Percentiles rank a stretch among this genome's conserved stretches.
These are phyloP conservation scores for Setaria viridis DNA, from an alignment of 202 grass and related monocot genomes.

Conservation along the genomic window DNA sequence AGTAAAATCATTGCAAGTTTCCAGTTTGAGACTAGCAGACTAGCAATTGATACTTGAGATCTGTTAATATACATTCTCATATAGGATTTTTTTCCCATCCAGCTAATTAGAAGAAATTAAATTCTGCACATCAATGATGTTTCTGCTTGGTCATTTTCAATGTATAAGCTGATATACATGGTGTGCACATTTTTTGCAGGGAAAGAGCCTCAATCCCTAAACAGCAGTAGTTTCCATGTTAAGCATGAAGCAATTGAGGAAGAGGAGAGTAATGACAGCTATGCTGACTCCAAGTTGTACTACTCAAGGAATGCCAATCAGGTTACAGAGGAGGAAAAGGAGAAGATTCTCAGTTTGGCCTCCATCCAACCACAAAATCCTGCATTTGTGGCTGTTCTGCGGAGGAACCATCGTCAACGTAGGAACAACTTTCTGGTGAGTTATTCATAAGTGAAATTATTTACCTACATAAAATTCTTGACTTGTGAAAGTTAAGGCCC, in stretches of 20 bases:
- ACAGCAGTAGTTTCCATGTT: conserved; percentile 14
- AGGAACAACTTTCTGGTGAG: conserved; percentile 27
- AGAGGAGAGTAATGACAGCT: conserved; percentile 24
- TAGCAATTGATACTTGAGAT: background rate
- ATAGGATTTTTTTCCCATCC: no score
- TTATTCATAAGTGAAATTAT: background rate
- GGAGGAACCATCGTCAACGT: background rate
- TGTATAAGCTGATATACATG: background rate
- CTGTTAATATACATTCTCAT: background rate
- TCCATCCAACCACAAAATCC: conserved; percentile 19
- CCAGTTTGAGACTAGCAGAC: background rate
- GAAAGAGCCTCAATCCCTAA: conserved; percentile 29
- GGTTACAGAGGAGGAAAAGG: background rate
- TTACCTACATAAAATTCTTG: background rate
- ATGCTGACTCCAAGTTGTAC: background rate
- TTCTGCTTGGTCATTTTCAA: background rate
- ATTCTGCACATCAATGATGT: background rate
- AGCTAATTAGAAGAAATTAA: background rate
- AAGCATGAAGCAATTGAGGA: conserved; percentile 37
- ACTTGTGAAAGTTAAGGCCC: background rate
- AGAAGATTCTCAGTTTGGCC: conserved; percentile 9
- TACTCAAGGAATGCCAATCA: conserved; percentile 3
- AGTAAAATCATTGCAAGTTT: background rate
- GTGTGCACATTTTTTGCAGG: conserved; percentile 24
- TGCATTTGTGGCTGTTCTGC: conserved; percentile 29